Percentiles rank a stretch among this genome's conserved stretches.
phyloP scores from a whole-genome alignment of 2,329 filamentous ascomycete species.

The Acarospora socialis region DNA sequence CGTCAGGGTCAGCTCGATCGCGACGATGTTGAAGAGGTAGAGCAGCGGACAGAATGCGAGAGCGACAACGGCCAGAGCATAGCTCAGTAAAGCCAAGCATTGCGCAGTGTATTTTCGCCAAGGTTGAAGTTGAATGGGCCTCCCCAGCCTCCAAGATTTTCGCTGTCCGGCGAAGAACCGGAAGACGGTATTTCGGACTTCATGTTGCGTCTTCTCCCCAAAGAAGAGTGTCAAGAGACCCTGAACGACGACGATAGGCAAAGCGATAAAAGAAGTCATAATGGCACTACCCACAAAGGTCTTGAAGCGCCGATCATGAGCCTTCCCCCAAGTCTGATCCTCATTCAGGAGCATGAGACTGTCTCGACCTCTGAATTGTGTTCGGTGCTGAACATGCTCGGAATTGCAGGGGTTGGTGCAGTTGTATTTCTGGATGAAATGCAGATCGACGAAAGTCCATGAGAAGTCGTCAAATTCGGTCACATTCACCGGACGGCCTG shows the following conservation, averaged over 20 bases:
- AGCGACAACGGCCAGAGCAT: conserved; percentile 15
- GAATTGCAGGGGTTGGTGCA: conserved; percentile 16
- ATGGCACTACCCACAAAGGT: neutral
- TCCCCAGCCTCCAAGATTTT: no score
- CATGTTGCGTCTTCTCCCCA: conserved; percentile 3
- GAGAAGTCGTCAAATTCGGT: conserved; percentile 15
- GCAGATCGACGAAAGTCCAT: conserved; percentile 11
- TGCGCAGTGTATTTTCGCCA: conserved; percentile 5
- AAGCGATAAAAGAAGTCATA: neutral
- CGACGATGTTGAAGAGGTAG: conserved; percentile 16
- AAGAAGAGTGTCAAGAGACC: conserved; percentile 7
- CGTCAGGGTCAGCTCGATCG: conserved; percentile 17
- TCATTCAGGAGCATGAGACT: conserved; percentile 4
- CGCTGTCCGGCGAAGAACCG: no score
- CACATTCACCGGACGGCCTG: conserved; percentile 10
- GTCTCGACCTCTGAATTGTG: conserved; percentile 13
- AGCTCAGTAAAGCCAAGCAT: conserved; percentile 12
- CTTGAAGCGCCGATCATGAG: neutral
- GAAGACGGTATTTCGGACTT: conserved; percentile 7
- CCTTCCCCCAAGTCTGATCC: conserved; percentile 1
- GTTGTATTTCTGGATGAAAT: conserved; percentile 19
- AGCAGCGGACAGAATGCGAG: conserved; percentile 15
- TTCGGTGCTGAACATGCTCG: conserved; percentile 14
- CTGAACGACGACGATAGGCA: conserved; percentile 8
- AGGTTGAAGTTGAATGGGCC: no score